A percentile compares a stretch with the other conserved stretches of the same genome.
Evolutionary conservation across 208 protist species (phyloP).

Genomic region (Trypanosoma melophagium): DNA sequence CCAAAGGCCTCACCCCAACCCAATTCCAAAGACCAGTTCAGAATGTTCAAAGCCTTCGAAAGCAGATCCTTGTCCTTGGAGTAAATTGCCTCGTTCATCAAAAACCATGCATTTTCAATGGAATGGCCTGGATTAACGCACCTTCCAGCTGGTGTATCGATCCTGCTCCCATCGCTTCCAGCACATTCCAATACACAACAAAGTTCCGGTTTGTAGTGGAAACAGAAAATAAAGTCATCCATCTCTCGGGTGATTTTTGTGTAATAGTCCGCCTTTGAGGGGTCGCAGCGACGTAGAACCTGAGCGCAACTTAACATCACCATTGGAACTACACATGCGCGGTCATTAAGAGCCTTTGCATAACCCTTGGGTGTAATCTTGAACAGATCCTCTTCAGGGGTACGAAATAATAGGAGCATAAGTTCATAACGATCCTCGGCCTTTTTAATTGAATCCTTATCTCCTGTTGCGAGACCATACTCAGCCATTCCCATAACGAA

Average conservation of each 20-base stretch:
- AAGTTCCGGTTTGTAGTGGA: conserved; percentile 18
- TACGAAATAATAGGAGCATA: conserved; percentile 15
- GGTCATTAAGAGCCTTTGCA: conserved; percentile 12
- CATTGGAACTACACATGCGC: conserved; percentile 12
- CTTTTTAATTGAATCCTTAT: conserved; percentile 7
- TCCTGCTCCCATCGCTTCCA: background rate
- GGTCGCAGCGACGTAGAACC: conserved; percentile 13
- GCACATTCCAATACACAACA: conserved; percentile 20
- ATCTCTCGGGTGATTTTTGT: conserved; percentile 12
- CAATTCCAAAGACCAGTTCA: conserved; percentile 16
- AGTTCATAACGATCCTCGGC: conserved; percentile 15
- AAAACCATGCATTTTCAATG: conserved; percentile 25
- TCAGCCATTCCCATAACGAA: conserved; percentile 23
- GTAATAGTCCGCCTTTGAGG: conserved; percentile 9
- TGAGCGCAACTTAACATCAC: conserved; percentile 16
- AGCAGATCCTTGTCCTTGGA: conserved; percentile 17
- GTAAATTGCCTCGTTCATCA: conserved; percentile 20
- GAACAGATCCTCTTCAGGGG: conserved; percentile 8
- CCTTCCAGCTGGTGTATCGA: conserved; percentile 18
- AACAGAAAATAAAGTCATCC: conserved; percentile 10
- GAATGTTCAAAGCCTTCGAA: conserved; percentile 23
- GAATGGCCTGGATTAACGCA: conserved; percentile 25
- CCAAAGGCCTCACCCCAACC: conserved; percentile 23
- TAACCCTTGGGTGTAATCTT: conserved; percentile 18
- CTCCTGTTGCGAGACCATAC: conserved; percentile 15